Conservation (phyloP, 305 asterid genomes). For the Fraxinus sp. region DNA sequence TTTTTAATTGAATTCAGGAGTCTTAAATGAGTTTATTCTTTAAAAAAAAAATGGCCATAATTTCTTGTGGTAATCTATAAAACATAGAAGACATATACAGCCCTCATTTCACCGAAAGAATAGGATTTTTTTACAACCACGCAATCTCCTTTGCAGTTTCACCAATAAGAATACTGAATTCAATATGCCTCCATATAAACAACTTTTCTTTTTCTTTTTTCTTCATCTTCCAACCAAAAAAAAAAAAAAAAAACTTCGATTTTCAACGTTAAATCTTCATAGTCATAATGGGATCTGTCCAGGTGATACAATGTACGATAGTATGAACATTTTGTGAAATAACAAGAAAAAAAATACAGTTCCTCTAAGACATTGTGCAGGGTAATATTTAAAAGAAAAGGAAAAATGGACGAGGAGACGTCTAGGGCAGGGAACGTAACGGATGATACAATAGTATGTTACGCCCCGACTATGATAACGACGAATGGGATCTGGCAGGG, state of each 20-base stretch:
- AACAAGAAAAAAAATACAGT: background rate
- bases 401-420: background rate
- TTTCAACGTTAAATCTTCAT: background rate
- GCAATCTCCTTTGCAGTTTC: background rate
- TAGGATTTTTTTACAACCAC: background rate
- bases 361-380: background rate
- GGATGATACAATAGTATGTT: no score
- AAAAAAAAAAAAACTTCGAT: background rate
- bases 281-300: background rate
- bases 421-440: no score
- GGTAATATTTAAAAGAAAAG: background rate
- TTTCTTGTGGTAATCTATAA: background rate
- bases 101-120: background rate
- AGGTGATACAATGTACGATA: background rate
- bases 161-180: background rate
- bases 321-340: background rate
- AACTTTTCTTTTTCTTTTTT: background rate
- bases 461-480: no score
- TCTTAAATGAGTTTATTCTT: no score
- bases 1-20: no score
- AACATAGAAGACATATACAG: background rate
- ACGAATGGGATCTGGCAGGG: no score
- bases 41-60: background rate
- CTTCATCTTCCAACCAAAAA: background rate
- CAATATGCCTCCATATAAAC: background rate